phyloP scores from a whole-genome alignment of 192 early-diverging fungal species.

The Coemansia sp. region DNA sequence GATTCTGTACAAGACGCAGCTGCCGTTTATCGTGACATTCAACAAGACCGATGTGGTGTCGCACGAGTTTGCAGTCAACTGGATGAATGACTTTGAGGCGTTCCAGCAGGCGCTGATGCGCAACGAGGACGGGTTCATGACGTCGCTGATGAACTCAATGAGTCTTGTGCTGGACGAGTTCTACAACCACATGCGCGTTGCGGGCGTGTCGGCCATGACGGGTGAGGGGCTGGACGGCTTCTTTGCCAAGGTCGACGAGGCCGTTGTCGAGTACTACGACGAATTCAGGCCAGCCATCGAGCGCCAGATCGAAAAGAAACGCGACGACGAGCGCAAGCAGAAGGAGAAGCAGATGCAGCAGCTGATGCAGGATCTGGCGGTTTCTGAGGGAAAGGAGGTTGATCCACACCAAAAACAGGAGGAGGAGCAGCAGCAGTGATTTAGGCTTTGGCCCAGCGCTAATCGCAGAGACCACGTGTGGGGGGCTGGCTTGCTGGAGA shows the following conservation, averaged over 20 bases:
- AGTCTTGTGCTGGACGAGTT: constrained; percentile 97
- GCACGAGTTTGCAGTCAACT: constrained; percentile 87
- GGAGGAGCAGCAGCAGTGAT: neutral
- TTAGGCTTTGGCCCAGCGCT: neutral
- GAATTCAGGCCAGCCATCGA: constrained; percentile 89
- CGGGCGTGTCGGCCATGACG: constrained; percentile 89
- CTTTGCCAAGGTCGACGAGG: constrained; percentile 78
- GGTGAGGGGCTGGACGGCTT: constrained; percentile 91
- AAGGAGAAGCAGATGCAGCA: constrained; percentile 72
- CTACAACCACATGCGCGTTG: constrained; percentile 77
- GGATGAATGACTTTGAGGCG: constrained; percentile 96
- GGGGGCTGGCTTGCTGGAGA: too few species aligned
- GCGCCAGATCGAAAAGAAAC: constrained; percentile 66
- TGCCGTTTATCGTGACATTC: constrained; percentile 94
- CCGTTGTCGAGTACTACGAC: constrained; percentile 77
- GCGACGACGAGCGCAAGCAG: constrained; percentile 59
- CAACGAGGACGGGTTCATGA: constrained; percentile 90
- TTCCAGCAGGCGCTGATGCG: constrained; percentile 82
- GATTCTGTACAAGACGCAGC: constrained; percentile 96
- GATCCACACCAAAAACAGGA: constrained; percentile 9
- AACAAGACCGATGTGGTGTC: constrained; percentile 94
- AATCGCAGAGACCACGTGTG: neutral
- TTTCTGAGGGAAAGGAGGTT: constrained; percentile 55
- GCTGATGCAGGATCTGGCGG: constrained; percentile 87
- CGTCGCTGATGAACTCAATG: constrained; percentile 91